Conservation (phyloP, 225 moss, liverwort and hornwort genomes). For the Antitrichia curtipendula region DNA sequence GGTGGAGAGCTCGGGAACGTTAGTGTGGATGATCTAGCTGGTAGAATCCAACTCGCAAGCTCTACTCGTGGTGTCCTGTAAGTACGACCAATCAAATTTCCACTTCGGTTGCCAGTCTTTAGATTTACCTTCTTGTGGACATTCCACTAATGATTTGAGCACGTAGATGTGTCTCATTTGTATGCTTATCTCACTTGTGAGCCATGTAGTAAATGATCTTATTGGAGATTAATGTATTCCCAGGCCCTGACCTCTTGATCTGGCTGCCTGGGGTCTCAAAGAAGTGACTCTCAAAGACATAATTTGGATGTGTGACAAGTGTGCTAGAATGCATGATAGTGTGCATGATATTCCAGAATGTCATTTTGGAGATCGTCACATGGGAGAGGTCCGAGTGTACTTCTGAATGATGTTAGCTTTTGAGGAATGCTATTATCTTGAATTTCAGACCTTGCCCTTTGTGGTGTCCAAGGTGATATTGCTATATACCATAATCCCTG, state of each 20-base stretch:
- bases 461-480: not conserved
- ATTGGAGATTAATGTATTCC: not conserved
- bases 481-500: not conserved
- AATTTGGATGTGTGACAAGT: not conserved
- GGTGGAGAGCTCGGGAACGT: constrained; percentile 86
- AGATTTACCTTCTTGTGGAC: not conserved
- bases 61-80: constrained; percentile 64
- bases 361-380: not conserved
- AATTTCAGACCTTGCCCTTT: not conserved
- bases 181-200: not conserved
- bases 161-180: not conserved
- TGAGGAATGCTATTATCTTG: not conserved
- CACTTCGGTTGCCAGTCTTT: not conserved
- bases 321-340: not conserved
- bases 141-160: not conserved
- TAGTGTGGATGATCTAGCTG: constrained; percentile 48
- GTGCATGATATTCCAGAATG: not conserved
- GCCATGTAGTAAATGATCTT: not conserved
- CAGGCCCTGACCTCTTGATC: not conserved
- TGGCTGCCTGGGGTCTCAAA: not conserved
- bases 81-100: not conserved
- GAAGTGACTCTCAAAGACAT: not conserved
- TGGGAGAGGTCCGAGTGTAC: not conserved
- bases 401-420: not conserved
- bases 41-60: constrained; percentile 61